Base-by-base conservation (phyloP, 371 early-diverging fungal species). In the Apophysomyces trapeziformis region DNA sequence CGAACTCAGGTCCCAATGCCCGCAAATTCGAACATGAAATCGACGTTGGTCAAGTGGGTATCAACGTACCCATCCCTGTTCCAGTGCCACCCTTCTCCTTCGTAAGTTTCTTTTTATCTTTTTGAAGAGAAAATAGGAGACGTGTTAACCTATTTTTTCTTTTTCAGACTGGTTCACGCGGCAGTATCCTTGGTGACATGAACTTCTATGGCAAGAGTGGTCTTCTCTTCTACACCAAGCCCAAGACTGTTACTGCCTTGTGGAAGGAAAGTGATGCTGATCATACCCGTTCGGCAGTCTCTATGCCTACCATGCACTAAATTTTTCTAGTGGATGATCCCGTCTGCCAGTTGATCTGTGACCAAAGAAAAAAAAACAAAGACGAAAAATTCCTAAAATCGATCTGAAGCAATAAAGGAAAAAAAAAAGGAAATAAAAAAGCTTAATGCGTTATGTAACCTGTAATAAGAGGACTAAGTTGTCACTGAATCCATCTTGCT, bases 41-140 rank as follows among this genome's bases (percentile, higher is more conserved):
- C 64, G 95, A 96, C 75, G 95, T 92, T 35, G 99, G 99, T 21
- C 97, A 97, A 82, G 87, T 94, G 12, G 92, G 94, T 60, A 90
- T 95, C 78, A 95, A 95, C 68, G 93, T 94, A 26, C 94, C 95
- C n/a, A 95, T 95, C 60, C 99, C 99, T 12, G 99, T 98, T 11
- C 99, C 99, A 13, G 85, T 98, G 68, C 99, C 99, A 63, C 95
- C 96, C 91, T 98, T 98, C 87, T 92, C 95, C 58, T 92, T 95
- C 84, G 72, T 72, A 74, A 70, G 74, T 74, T 35, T 14, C 5
- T 6, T 9, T 5, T 41, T 16, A 18, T 14, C 37, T 37, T 43
- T 44, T 62, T 26, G 32, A 26, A 26, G 32, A 26, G 32, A 26
- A 26, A 26, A 26, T 26, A 26, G 32, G 32, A 26, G 32, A 43